phyloP scores from a whole-genome alignment of 2,329 filamentous ascomycete genomes.

The Diaporthe sp. region DNA sequence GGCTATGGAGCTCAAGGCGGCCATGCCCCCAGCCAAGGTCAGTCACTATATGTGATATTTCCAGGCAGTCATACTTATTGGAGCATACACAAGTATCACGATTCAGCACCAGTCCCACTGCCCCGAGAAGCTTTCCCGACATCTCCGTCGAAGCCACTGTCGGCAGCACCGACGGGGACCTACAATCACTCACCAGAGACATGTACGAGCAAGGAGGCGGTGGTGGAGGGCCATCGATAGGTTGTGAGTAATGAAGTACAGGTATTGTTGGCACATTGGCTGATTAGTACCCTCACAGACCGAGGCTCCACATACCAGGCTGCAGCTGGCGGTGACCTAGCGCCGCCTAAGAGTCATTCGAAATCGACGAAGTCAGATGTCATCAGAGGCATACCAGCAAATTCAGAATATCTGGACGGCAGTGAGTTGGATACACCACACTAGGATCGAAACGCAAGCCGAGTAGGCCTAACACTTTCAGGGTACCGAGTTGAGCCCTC shows the following conservation, averaged over 20 bases:
- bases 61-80: background rate
- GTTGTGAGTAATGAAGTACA: background rate
- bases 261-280: background rate
- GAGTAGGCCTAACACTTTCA: background rate
- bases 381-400: constrained; percentile 10
- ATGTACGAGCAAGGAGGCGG: constrained; percentile 21
- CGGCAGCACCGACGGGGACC: background rate
- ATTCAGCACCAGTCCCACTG: constrained; percentile 4
- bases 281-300: background rate
- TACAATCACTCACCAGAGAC: background rate
- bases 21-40: background rate
- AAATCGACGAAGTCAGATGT: background rate
- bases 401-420: constrained; percentile 26
- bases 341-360: background rate
- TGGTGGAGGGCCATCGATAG: background rate
- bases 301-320: constrained; percentile 24
- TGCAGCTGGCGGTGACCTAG: background rate
- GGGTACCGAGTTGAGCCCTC: constrained; percentile 34
- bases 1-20: constrained; percentile 10
- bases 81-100: background rate
- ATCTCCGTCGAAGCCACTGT: background rate
- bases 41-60: background rate
- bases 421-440: background rate
- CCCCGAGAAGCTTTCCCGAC: background rate
- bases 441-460: too few relatives aligned